Evolutionary conservation across 106 monocot species (phyloP), one percentile per base, ranked within the genome.

Genomic region (Apostasia ramifera): DNA sequence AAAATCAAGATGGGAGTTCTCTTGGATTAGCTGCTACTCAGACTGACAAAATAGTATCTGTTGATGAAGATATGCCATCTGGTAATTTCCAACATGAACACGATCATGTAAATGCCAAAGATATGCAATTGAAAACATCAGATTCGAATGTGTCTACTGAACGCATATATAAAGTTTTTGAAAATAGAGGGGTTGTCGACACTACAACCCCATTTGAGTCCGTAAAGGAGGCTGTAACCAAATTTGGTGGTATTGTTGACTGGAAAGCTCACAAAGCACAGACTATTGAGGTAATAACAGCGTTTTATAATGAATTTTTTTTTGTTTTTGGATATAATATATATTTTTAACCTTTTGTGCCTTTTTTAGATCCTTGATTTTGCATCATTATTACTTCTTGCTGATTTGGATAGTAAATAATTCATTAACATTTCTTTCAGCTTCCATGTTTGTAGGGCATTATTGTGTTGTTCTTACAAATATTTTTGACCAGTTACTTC

Each of bases 201-300:
- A 87, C 86, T 59, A 74, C 86, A 57, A 76, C 82, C 43, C 82
- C 86, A 53, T 87, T 87, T 80, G 82, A 87, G 69, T 82, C 86
- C 45, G 86, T 87, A 26, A 87, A 80, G 70, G 82, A 82, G 51
- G 86, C 82, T 59, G 86, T 87, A 13, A 68, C 70, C 26, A 82
- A 71, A 68, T 82, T 82, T 75, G 86, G 86, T 48, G 86, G 80
- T 45, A 87, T 82, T 57, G 74, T 77, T 67, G 86, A 87, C 75
- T 87, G 86, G 86, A 87, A 87, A 75, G 82, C 86, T 74, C 82
- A 82, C 55, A 87, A 80, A 74, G 57, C 82, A 41, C 53, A 57
- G 62, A 71, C 80, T 42, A 66, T 87, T 7, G 80, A 87, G 82
- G 86, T 87, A 87, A 38, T 49, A 52, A 15, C 1, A 50, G 40